Base-by-base conservation (phyloP, 2,329 filamentous ascomycete genomes). In the Colletotrichum theobromicola region DNA sequence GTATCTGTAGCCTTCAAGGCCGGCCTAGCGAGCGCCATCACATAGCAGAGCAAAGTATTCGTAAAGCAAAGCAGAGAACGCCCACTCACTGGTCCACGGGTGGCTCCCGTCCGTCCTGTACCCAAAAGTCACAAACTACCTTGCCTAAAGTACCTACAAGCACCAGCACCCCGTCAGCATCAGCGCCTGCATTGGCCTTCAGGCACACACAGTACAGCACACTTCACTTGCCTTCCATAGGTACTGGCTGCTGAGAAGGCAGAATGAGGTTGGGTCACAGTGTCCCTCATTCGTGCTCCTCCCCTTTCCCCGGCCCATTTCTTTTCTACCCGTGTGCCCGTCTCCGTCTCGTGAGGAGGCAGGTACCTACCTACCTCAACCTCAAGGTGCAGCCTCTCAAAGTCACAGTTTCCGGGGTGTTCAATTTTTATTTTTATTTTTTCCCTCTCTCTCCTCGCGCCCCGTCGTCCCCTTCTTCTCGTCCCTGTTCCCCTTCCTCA, bases 291-390 rank as follows among this genome's bases (percentile, higher is more conserved):
- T n/a, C 57, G 57, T 60, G 18, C 57, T 60, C 32, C 30, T 68
- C 70, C 60, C 66, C 61, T 71, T 74, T 53, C 37, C 26, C 50
- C 28, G 53, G 32, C 67, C 71, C 67, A 71, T 71, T 71, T 74
- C 61, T 66, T 70, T 61, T 35, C 60, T 35, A 26, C 18, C 53
- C 37, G 37, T 53, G 21, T 26, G 18, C 42, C 57, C 61, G 24
- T 65, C 71, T 70, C 71, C 42, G 21, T 24, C 67, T 24, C 62
- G 42, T 46, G 42, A 46, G 42, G 10, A 46, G 42, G 42, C 42
- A 46, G 42, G 42, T 46, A 46, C 42, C 42, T 46, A 46, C 30
- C 30, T 30, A 6, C 30, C 7, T 30, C 9, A 30, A 46, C 42
- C 42, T 46, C 42, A 21, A 46, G 42, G 42, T 46, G 42, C 42